Evolutionary conservation across 208 protist species (phyloP), one percentile per base, ranked within the genome.

Genomic region (Phytomonas sp.): DNA sequence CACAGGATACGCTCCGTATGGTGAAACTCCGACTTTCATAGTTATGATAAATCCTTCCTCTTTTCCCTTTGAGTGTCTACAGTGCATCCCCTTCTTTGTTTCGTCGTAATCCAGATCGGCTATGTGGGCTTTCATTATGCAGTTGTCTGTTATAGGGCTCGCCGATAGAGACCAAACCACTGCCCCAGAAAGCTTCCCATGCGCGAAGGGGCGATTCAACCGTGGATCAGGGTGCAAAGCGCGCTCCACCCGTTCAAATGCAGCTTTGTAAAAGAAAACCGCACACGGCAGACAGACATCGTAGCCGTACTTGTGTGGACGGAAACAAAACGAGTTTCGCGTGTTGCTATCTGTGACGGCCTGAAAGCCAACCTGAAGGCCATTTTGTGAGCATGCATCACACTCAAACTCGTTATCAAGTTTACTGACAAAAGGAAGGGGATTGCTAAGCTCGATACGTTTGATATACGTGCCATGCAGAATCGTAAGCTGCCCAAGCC

Each of bases 251-350:
- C 76, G 66, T 59, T 70, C 37, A 29, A 61, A 63, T 19, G 78
- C 71, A 16, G 59, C 49, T 34, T 76, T 76, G 71, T 78, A 87
- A 45, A 78, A 78, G 30, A 75, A 73, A n/a, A 76, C 66, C 29
- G 76, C 73, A 67, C 82, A 87, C 16, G 70, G 73, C 11, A 87
- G 31, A 67, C 82, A 87, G 36, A 84, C 70, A 60, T 87, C 79
- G 52, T 77, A 80, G 23, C 76, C 76, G 16, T 67, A 75, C 30
- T 56, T 66, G 32, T 75, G 60, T 42, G 63, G 68, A 19, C 60
- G 61, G 16, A 80, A 29, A 0, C 72, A 45, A 16, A 76, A 62
- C 36, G 65, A 63, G 33, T 61, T 75, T 32, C 71, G 71, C 40
- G 76, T 72, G 31, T 67, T 72, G 62, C 32, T 69, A 31, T 80